Evolutionary conservation across 768 basidiomycete genomes (phyloP).

Genomic region (Mycena latifolia): DNA sequence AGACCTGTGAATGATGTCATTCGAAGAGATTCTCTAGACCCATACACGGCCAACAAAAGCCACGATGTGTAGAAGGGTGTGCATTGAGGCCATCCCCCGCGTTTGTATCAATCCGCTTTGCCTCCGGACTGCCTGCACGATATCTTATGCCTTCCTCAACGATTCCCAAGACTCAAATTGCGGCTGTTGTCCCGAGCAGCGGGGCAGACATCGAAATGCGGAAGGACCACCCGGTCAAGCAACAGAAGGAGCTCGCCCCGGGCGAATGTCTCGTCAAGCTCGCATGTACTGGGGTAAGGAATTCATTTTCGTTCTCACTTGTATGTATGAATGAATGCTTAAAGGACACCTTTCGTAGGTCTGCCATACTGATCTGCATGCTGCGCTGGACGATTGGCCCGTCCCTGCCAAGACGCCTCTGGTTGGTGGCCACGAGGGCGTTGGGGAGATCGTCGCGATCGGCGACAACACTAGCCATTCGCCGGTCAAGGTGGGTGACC

Average conservation of each 20-base stretch:
- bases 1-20: background rate
- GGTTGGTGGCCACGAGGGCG: constrained; percentile 89
- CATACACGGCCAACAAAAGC: too few species aligned
- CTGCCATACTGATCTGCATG: constrained; percentile 90
- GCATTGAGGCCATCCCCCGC: too few species aligned
- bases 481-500: constrained; percentile 79
- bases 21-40: too few species aligned
- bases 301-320: background rate
- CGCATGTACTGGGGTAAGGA: constrained; percentile 71
- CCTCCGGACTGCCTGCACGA: background rate
- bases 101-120: too few species aligned
- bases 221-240: constrained; percentile 67
- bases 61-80: too few species aligned
- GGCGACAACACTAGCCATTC: constrained; percentile 69
- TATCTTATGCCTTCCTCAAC: constrained; percentile 21
- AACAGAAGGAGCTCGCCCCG: constrained; percentile 66
- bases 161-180: constrained; percentile 57
- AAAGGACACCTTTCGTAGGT: constrained; percentile 41
- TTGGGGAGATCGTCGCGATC: constrained; percentile 85
- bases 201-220: constrained; percentile 52
- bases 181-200: constrained; percentile 53
- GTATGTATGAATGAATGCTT: background rate
- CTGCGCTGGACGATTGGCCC: constrained; percentile 86
- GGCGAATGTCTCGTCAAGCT: constrained; percentile 85
- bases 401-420: constrained; percentile 71